Percentiles rank a stretch among this genome's conserved stretches.
Evolutionary conservation across 192 early-diverging fungal genomes (phyloP).

Genomic region (Coemansia sp.): DNA sequence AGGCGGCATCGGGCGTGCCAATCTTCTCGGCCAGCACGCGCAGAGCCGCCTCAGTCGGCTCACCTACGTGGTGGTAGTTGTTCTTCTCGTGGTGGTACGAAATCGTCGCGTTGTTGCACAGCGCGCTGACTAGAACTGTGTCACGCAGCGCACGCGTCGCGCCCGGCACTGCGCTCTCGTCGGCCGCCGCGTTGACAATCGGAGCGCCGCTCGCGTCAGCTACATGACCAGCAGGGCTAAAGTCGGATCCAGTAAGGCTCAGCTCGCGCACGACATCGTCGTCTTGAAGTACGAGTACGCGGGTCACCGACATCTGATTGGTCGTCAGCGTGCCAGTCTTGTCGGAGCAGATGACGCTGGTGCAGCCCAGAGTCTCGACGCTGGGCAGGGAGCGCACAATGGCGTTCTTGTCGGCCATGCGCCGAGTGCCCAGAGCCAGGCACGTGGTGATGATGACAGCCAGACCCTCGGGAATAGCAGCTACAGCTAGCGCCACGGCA

Average conservation of each 20-base stretch:
- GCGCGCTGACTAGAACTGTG: constrained; percentile 61
- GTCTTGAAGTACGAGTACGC: constrained; percentile 44
- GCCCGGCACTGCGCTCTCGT: constrained; percentile 64
- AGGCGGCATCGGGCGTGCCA: constrained; percentile 66
- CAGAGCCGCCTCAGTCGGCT: constrained; percentile 98
- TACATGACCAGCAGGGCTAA: constrained; percentile 80
- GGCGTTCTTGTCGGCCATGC: constrained; percentile 95
- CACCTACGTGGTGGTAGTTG: constrained; percentile 79
- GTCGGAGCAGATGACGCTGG: constrained; percentile 97
- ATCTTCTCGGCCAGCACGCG: constrained; percentile 93
- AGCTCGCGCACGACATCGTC: constrained; percentile 60
- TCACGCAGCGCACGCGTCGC: constrained; percentile 59
- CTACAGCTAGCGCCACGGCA: constrained; percentile 96
- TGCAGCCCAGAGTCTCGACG: constrained; percentile 98
- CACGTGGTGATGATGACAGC: constrained; percentile 99
- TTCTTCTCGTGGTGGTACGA: constrained; percentile 72
- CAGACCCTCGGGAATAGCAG: constrained; percentile 98
- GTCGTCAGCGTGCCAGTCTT: constrained; percentile 99
- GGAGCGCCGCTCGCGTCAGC: constrained; percentile 48
- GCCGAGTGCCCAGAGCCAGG: constrained; percentile 94
- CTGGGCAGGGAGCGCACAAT: constrained; percentile 91
- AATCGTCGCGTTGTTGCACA: constrained; percentile 92
- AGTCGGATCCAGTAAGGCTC: constrained; percentile 80
- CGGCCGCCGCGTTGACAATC: constrained; percentile 57
- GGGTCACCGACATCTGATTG: constrained; percentile 94